Conservation (phyloP, 106 monocot genomes). For the Dioscorea alata region DNA sequence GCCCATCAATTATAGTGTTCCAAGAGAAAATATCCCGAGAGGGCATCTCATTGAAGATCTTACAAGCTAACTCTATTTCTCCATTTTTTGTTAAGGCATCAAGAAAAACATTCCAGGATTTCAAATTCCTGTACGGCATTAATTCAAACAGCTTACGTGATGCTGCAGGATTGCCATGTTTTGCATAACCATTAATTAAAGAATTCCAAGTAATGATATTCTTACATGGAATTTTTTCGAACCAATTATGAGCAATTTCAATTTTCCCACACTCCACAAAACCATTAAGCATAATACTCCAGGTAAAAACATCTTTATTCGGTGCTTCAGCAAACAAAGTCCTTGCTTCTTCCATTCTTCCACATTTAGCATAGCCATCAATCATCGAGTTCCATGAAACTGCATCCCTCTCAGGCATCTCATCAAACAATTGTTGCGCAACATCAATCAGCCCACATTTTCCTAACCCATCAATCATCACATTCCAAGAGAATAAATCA, state of each 20-base stretch:
- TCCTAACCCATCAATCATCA: conserved; percentile 32
- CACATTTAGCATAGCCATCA: conserved; percentile 31
- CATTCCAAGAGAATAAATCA: conserved; percentile 42
- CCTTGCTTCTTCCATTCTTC: conserved; percentile 15
- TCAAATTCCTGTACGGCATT: conserved; percentile 25
- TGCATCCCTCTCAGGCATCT: conserved; percentile 27
- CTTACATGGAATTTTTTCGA: conserved; percentile 34
- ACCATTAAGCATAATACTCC: conserved; percentile 42
- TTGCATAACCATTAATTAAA: conserved; percentile 28
- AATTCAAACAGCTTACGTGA: conserved; percentile 25
- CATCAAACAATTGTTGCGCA: conserved; percentile 28
- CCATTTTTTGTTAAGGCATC: conserved; percentile 26
- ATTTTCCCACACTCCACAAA: conserved; percentile 20
- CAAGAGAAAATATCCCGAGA: conserved; percentile 27
- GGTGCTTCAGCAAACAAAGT: conserved; percentile 27
- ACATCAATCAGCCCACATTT: conserved; percentile 13
- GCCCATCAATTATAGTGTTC: conserved; percentile 39
- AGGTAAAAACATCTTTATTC: conserved; percentile 31
- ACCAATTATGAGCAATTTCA: conserved; percentile 26
- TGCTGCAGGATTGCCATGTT: conserved; percentile 1
- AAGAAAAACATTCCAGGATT: conserved; percentile 31
- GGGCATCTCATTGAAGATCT: conserved; percentile 27
- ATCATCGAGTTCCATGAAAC: conserved; percentile 50
- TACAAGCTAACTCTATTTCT: conserved; percentile 10
- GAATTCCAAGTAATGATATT: conserved; percentile 35